phyloP scores from a whole-genome alignment of 2,329 filamentous ascomycete species.

The Cucurbitaria berberidis region DNA sequence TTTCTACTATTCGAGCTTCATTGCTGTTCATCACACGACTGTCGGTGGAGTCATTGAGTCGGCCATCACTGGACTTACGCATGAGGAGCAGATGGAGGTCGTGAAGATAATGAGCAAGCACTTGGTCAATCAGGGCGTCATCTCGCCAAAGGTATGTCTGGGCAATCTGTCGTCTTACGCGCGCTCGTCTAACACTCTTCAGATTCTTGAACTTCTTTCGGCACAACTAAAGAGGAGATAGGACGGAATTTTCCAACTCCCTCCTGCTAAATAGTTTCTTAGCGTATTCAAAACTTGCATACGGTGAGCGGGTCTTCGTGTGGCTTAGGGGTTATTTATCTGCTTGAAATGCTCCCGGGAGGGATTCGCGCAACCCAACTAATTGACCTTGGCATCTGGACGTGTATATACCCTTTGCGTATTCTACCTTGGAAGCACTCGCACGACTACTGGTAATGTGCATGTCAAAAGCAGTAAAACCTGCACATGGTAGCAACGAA shows the following conservation, averaged over 20 bases:
- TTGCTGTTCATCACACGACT: constrained; percentile 83
- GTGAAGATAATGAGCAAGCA: constrained; percentile 68
- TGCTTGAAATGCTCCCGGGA: too few relatives aligned
- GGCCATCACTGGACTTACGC: constrained; percentile 84
- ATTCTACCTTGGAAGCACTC: neutral
- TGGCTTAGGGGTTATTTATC: neutral
- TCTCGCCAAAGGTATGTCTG: constrained; percentile 60
- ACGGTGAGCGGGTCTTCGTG: neutral
- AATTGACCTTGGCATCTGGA: neutral
- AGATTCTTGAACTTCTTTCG: constrained; percentile 36
- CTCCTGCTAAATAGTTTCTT: neutral
- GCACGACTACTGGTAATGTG: neutral
- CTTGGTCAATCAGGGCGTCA: constrained; percentile 66
- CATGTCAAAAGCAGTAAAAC: neutral
- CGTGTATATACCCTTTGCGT: constrained; percentile 3
- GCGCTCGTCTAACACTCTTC: neutral
- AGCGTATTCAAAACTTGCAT: neutral
- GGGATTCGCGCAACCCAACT: neutral
- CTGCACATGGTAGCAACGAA: too few relatives aligned
- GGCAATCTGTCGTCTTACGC: too few relatives aligned
- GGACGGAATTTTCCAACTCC: neutral
- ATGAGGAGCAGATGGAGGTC: constrained; percentile 88
- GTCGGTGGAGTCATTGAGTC: constrained; percentile 89
- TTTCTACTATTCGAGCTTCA: constrained; percentile 98
- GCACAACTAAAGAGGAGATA: constrained; percentile 32